Evolutionary conservation across 768 basidiomycete species (phyloP), one percentile per base, ranked within the genome.

Genomic region (Suillus cothurnatus): DNA sequence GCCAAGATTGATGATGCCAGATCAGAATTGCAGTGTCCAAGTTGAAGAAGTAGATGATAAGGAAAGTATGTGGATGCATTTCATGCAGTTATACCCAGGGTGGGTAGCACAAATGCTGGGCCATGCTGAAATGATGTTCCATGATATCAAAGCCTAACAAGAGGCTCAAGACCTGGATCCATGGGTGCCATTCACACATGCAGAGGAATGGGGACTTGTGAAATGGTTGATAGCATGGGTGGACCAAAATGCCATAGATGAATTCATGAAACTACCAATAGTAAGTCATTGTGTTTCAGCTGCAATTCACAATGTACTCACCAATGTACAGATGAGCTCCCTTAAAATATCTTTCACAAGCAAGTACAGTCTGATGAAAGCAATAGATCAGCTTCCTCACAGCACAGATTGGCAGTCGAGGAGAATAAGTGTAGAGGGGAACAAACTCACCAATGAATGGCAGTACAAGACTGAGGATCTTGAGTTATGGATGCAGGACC

Each of bases 401-500:
- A 62, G 62, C 2, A 60, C 66, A 1, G 49, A 66, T 28, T 71
- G 71, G 71, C 58, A 56, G 7, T 66, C 63, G 23, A 65, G 69
- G 47, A 52, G 55, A 21, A 55, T 72, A n/a, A 66, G 9, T 3
- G 57, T 65, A 0, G 61, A 36, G 32, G 69, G 71, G 1, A 64
- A 70, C 32, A 3, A 39, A 12, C 65, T 59, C 28, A 60, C 64
- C 31, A 62, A 73, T 52, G 67, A 14, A 1, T 1, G 66, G 4
- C 45, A 69, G 28, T 19, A 8, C 9, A 28, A 34, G 23, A 57
- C 17, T 0, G 70, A 72, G 49, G 58, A 65, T 3, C 11, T 76
- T 3, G 72, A 76, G 59, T 43, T 74, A 4, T 75, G 72, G 72
- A 32, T 56, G 31, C 60, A 70, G 0, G 64, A 78, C 38, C 73